Evolutionary conservation across 306 rosid genomes (phyloP), one percentile per base, ranked within the genome.

Genomic region (Neltuma alba): DNA sequence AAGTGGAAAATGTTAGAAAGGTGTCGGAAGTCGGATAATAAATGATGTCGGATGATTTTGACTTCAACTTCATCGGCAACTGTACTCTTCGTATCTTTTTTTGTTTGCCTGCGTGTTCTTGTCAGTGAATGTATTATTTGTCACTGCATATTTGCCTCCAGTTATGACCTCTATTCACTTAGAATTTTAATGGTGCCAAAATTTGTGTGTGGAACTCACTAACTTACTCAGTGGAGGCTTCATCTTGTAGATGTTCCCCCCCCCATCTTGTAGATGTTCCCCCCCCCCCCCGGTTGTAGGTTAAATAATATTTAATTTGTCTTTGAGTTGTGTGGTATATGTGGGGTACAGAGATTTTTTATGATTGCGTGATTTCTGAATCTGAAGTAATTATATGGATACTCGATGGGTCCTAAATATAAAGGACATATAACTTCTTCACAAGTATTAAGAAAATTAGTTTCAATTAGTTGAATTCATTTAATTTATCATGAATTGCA

Each of bases 151-250:
- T 44, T 45, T 45, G 60, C 14, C 18, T 18, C 55, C 16, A 45
- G 1, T 11, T 10, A 20, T 37, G 48, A 4, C 33, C 4, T 5
- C 21, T 28, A 44, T n/a, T 41, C 21, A 36, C 21, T 34, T 45
- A 41, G 6, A 37, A 21, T 42, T 7, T 15, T 12, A 13, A 27
- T 18, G 33, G 31, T 33, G 42, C 21, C 65, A 36, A 55, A 25
- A 42, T 45, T 20, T 76, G 54, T 65, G 6, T 71, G 72, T 80
- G 47, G 38, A 72, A 48, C 74, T 65, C 40, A 57, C n/a, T 33
- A 2, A 1, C 44, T 54, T 1, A 37, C 48, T 76, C 15, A 31
- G 55, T 52, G 42, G 23, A 7, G 40, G 62, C 16, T 71, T 79
- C 15, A 5, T 18, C 8, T 77, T 68, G 63, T 41, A 21, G 20